These are phyloP conservation scores for Luvunga scandens DNA, from an alignment of 345 rosid species.

Conservation along the genomic window DNA sequence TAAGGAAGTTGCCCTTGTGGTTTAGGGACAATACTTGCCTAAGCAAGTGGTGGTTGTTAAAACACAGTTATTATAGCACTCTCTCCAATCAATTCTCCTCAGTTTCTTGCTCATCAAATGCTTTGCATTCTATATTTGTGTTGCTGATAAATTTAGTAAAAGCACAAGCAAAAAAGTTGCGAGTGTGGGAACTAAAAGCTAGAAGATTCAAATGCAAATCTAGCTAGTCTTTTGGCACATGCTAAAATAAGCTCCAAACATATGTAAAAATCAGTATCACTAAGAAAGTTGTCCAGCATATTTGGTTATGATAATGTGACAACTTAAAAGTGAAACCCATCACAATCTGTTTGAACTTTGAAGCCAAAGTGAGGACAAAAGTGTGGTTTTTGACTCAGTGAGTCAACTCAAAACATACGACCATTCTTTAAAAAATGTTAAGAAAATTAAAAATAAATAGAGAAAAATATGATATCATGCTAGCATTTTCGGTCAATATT, in stretches of 20 bases:
- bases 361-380: not conserved
- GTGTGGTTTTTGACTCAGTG: not conserved
- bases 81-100: constrained; percentile 4
- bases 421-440: not conserved
- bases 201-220: too few species aligned
- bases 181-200: too few species aligned
- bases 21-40: not conserved
- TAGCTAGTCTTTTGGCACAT: too few species aligned
- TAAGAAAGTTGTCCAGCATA: too few species aligned
- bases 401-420: constrained; percentile 4
- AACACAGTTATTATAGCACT: not conserved
- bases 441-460: not conserved
- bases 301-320: not conserved
- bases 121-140: not conserved
- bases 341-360: not conserved
- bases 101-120: constrained; percentile 5
- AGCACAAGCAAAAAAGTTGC: not conserved
- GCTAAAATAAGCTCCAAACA: too few species aligned
- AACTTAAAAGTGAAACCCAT: not conserved
- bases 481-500: not conserved
- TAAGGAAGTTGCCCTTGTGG: constrained; percentile 13
- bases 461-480: not conserved
- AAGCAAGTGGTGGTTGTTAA: not conserved
- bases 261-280: too few species aligned
- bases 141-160: not conserved